Conservation (phyloP, 2,329 filamentous ascomycete genomes). For the Penicillium capsulatum region DNA sequence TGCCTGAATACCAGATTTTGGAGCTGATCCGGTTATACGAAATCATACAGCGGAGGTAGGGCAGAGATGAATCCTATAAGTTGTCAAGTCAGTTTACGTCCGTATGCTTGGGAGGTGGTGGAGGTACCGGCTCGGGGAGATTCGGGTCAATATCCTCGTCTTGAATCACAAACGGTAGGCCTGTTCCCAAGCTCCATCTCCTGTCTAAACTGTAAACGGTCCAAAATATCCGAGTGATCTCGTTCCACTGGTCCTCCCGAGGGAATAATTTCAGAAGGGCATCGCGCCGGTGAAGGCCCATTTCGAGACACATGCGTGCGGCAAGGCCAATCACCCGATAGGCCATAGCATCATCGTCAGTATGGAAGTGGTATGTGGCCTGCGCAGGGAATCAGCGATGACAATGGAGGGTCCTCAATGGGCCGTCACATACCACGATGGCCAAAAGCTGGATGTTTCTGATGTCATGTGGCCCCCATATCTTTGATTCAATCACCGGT, state of each 20-base stretch:
- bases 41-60: constrained; percentile 80
- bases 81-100: not conserved
- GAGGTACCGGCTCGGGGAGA: constrained; percentile 68
- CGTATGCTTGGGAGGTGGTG: constrained; percentile 3
- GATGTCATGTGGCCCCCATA: constrained; percentile 55
- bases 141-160: constrained; percentile 80
- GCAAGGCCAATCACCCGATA: constrained; percentile 86
- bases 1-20: constrained; percentile 79
- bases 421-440: constrained; percentile 38
- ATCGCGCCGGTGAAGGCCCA: constrained; percentile 77
- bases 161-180: constrained; percentile 78
- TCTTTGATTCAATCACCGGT: constrained; percentile 60
- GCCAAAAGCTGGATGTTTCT: constrained; percentile 57
- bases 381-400: constrained; percentile 27
- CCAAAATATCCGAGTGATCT: constrained; percentile 75
- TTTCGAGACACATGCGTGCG: constrained; percentile 70
- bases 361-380: constrained; percentile 77
- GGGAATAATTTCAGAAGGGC: constrained; percentile 64
- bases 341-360: constrained; percentile 77
- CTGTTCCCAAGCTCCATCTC: constrained; percentile 85
- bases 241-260: constrained; percentile 63
- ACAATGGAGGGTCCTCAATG: too few relatives aligned
- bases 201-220: constrained; percentile 79
- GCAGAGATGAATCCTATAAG: constrained; percentile 46
- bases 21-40: constrained; percentile 76